These are phyloP conservation scores for Lignosus rhinocerotis DNA, from an alignment of 1,284 basidiomycete species.

Conservation along the genomic window DNA sequence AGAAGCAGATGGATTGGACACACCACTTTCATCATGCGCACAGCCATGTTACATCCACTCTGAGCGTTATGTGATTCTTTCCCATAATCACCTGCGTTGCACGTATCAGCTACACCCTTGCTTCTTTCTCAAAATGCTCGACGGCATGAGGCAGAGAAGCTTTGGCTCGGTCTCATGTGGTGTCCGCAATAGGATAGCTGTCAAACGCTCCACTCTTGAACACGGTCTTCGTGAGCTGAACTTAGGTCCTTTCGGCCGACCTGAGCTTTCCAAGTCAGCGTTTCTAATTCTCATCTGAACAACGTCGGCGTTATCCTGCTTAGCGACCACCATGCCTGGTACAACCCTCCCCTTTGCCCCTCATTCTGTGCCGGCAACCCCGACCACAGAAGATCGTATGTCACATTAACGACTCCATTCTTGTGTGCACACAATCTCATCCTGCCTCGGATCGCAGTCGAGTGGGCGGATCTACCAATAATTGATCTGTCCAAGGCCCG, in stretches of 20 bases:
- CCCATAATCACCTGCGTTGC: neutral
- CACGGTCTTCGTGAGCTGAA: neutral
- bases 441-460: conserved; percentile 41
- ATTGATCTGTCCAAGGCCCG: conserved; percentile 59
- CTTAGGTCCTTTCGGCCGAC: neutral
- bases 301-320: neutral
- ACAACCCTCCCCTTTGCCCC: conserved; percentile 24
- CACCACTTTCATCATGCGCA: too few relatives aligned
- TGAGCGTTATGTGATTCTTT: too few relatives aligned
- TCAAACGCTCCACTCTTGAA: neutral
- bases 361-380: conserved; percentile 39
- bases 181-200: neutral
- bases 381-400: conserved; percentile 34
- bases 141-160: neutral
- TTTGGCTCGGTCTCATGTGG: neutral
- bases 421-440: neutral
- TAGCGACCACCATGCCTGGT: neutral
- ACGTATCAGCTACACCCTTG: neutral
- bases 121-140: neutral
- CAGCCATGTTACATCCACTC: too few relatives aligned
- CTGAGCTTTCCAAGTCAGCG: neutral
- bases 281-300: neutral
- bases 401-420: neutral
- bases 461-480: conserved; percentile 68
- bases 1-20: too few relatives aligned